Base-by-base conservation (phyloP, 108 stramenopile species). In the Epithemia pelagica region DNA sequence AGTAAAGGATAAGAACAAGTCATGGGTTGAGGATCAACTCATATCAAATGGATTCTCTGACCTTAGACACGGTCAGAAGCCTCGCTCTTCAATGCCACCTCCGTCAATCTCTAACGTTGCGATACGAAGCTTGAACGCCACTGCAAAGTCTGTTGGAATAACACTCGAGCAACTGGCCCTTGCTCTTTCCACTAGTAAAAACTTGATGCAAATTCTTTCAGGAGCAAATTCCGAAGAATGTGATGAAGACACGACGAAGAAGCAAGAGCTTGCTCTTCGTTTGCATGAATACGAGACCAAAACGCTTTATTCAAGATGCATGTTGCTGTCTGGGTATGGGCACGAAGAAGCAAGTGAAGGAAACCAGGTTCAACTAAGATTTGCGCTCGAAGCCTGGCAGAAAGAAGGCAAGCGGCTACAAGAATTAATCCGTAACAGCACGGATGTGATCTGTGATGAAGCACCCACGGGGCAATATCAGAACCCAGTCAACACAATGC, bases 161-260 rank as follows among this genome's bases (percentile, higher is more conserved):
- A 78, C 76, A 2, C 64, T 84, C 21, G 79, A 79, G 22, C 79
- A 84, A 51, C 64, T 84, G 19, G 78, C 83, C 7, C 32, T 78
- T 57, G 58, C 68, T 0, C 64, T 84, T 20, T 70, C 74, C 21
- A 66, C 66, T 32, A 52, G 71, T 25, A 56, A 69, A 7, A 69
- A 32, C 54, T 56, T 81, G 61, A 53, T 61, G 30, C 73, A 77
- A 69, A 24, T 74, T 22, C 24, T 77, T 1, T 32, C 63, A 52
- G 65, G 24, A 23, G 66, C 65, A 20, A 64, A 52, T 28, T 10
- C 10, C 15, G 37, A 46, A 10, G 37, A 46, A 46, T 10, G 37
- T 15, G 28, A 64, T 23, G 52, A 70, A 7, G 57, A 37, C 21
- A 61, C 67, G 1, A 54, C 71, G 8, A 54, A 53, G 29, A 29